Evolutionary conservation across 2,329 filamentous ascomycete species (phyloP).

Genomic region (Septoria linicola): DNA sequence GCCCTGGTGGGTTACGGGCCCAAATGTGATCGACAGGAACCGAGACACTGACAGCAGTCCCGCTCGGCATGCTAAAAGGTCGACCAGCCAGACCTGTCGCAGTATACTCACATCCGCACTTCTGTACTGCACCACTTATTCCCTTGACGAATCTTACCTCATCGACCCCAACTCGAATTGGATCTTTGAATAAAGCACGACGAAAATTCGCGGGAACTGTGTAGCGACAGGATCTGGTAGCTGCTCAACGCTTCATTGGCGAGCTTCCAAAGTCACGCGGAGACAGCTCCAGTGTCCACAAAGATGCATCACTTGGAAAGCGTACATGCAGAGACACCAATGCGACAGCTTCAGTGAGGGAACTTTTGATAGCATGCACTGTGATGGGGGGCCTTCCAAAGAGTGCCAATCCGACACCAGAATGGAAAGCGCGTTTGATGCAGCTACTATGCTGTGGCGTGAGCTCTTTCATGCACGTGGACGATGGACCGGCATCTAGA

Average conservation of each 20-base stretch:
- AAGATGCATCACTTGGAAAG: too few relatives aligned
- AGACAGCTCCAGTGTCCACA: neutral
- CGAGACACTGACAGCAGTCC: neutral
- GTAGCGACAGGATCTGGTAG: neutral
- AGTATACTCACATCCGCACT: too few relatives aligned
- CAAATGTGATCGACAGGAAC: slow-evolving; percentile 13
- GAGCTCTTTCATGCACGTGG: neutral
- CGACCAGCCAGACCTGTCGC: too few relatives aligned
- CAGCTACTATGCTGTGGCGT: neutral
- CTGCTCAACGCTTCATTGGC: neutral
- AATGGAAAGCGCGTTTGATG: neutral
- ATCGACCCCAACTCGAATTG: too few relatives aligned
- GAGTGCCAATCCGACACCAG: neutral
- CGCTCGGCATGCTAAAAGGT: neutral
- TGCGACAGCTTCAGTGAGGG: neutral
- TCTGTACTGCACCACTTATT: neutral
- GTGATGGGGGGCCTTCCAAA: too few relatives aligned
- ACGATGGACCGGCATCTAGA: neutral
- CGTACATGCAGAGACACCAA: too few relatives aligned
- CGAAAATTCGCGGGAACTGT: too few relatives aligned
- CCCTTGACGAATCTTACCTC: too few relatives aligned
- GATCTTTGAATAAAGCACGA: too few relatives aligned
- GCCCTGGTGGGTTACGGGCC: too few relatives aligned
- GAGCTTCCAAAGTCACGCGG: neutral
- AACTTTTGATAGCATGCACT: neutral